Evolutionary conservation across 805 yeast species (phyloP), one percentile per base, ranked within the genome.

Genomic region (Teunomyces pallodes): DNA sequence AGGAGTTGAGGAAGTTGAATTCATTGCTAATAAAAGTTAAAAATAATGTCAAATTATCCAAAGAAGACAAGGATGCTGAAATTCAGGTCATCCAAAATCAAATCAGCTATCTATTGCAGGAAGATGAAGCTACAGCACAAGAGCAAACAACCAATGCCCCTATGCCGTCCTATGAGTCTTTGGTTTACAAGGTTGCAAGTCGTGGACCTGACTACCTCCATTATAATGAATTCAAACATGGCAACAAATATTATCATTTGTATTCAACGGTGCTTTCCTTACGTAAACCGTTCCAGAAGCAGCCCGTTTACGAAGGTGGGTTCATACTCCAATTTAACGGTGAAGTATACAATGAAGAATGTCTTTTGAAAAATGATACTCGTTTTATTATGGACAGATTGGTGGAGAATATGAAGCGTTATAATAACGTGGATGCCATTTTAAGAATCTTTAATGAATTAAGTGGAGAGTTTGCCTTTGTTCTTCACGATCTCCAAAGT

Each of bases 381-480:
- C 70, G 63, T 3, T 86, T 64, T 53, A 65, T 89, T 5, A 67
- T 71, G 42, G 57, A 69, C 1, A 56, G 57, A 28, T 60, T 87
- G 28, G 46, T 46, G 5, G 27, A 45, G 12, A 59, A 60, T 27
- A 40, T 65, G 10, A 9, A 29, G 33, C 5, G 9, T 7, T 14
- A 38, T 5, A 41, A 45, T 17, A 28, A 62, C 14, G 16, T 63
- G 1, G 49, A 52, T 1, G 75, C 81, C 17, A 64, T 85, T 2
- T 42, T 69, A 1, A 52, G 65, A 2, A 67, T 81, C 0, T 59
- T 89, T 1, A 60, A 67, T 6, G 45, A 43, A 1, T 55, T 90
- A 14, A 76, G 79, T 28, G 99, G 99, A 1, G 99, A 92, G 60
- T 94, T 84, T 72, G 94, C 99, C 0, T 82, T 70, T 64, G 64